Evolutionary conservation across 306 rosid species (phyloP), one percentile per base, ranked within the genome.

Genomic region (Vicia faba): DNA sequence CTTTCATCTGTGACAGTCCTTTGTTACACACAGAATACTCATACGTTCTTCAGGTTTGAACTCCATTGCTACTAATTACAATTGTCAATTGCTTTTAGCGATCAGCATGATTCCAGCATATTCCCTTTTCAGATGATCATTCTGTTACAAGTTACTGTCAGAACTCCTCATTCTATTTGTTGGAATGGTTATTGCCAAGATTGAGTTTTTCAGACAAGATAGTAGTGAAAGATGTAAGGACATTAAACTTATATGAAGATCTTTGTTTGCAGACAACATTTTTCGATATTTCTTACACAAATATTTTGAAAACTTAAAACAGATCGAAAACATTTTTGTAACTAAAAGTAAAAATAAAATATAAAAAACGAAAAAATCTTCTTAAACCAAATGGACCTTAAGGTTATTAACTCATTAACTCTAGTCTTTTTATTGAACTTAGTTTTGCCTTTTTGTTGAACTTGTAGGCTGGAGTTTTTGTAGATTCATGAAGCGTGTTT

Each of bases 181-280:
- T 87, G 50, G 95, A 89, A 72, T 92, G 97, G 97, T 72, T 92
- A 71, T 80, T 79, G 65, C 97, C 97, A 46, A 82, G 82, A 68
- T 64, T 82, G 71, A 59, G 75, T 64, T 44, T 61, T 19, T 40
- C 29, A 5, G 97, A 87, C 67, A 87, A 77, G 57, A 84, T 89
- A 70, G 66, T 78, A n/a, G 89, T 89, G 80, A 84, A 75, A 67
- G 83, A 89, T 74, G 97, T 92, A 65, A 84, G 96, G 73, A 70
- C 54, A 35, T 41, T 55, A 26, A 38, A 29, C 28, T 46, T 25
- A 29, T 50, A 33, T 35, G 43, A 23, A 31, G 55, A 72, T 70
- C 71, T 40, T 67, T 39, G 5, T 23, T 40, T 75, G 59, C 53
- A 8, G 55, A 16, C 41, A 46, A 28, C 39, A 55, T 55, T 12